Base-by-base conservation (phyloP, 2,329 filamentous ascomycete species). In the Coniochaeta sp. region DNA sequence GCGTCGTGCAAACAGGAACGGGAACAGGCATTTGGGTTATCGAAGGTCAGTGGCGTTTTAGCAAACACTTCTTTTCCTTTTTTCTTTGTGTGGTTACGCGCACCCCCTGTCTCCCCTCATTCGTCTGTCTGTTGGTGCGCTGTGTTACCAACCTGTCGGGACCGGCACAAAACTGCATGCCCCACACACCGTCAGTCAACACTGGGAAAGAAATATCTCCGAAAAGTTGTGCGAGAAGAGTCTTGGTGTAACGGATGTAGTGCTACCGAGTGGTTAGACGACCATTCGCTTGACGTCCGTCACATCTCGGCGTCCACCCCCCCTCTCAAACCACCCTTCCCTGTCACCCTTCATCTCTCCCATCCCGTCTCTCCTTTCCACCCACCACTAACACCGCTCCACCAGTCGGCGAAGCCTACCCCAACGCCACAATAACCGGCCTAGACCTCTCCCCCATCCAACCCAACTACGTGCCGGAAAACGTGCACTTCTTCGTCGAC, bases 371-470 rank as follows among this genome's bases (percentile, higher is more conserved):
- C 38, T 2, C 38, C n/a, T n/a, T n/a, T n/a, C 3, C 18, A 12
- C 22, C 38, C 38, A 22, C 14, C n/a, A 26, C 38, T 42, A 24
- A 42, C 20, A 18, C 5, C 27, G 24, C 4, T 38, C 13, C n/a
- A n/a, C n/a, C 49, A 78, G 75, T 78, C 55, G 75, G 71, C 51
- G 75, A 79, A 51, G 62, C 62, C 28, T 78, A 73, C 51, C 71
- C 72, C 4, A 65, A 68, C 1, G 62, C 72, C 0, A 62, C 61
- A 27, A 72, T 79, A 42, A 71, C 71, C 35, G 75, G 75, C 54
- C 70, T 76, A 61, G 76, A 78, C 55, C 62, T 78, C 2, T 78
- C 76, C 1, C 75, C 75, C 1, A 79, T 78, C 35, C 76, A 79
- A 49, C 75, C 76, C 0, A 71, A 71, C 47, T 75, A 71, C 60